Conservation (phyloP, 1,284 basidiomycete genomes). For the Gymnopus androsaceus region DNA sequence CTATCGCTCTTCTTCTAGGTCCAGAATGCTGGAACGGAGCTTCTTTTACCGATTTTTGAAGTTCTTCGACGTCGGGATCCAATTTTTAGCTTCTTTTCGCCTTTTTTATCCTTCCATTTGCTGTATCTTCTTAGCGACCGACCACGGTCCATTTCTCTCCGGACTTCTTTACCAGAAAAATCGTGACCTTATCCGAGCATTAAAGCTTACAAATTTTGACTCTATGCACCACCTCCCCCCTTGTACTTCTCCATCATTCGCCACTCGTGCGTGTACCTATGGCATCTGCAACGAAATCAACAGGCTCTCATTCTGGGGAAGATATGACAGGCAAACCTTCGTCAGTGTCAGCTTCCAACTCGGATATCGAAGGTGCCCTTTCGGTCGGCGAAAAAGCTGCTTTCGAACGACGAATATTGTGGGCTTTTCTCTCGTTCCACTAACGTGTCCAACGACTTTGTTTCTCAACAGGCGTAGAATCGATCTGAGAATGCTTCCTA, state of each 20-base stretch:
- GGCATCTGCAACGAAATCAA: neutral
- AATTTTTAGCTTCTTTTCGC: neutral
- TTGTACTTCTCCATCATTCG: neutral
- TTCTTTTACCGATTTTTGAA: neutral
- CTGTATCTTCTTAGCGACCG: neutral
- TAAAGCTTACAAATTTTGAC: neutral
- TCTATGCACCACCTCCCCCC: neutral
- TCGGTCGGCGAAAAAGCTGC: neutral
- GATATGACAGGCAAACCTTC: neutral
- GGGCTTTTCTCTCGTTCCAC: neutral
- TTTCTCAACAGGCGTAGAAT: conserved; percentile 36
- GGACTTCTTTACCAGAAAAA: neutral
- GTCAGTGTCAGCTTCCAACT: neutral
- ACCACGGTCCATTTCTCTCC: neutral
- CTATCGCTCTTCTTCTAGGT: neutral
- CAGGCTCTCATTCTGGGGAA: neutral
- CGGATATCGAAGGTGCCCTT: neutral
- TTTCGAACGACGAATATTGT: conserved; percentile 18
- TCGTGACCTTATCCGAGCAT: neutral
- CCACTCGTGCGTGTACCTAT: neutral
- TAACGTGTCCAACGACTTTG: neutral
- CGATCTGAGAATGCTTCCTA: conserved; percentile 43
- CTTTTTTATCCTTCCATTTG: neutral
- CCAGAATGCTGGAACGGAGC: neutral
- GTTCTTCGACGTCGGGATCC: neutral